phyloP scores from a whole-genome alignment of 1,284 basidiomycete genomes.

The Lentinula novae-zelandiae region DNA sequence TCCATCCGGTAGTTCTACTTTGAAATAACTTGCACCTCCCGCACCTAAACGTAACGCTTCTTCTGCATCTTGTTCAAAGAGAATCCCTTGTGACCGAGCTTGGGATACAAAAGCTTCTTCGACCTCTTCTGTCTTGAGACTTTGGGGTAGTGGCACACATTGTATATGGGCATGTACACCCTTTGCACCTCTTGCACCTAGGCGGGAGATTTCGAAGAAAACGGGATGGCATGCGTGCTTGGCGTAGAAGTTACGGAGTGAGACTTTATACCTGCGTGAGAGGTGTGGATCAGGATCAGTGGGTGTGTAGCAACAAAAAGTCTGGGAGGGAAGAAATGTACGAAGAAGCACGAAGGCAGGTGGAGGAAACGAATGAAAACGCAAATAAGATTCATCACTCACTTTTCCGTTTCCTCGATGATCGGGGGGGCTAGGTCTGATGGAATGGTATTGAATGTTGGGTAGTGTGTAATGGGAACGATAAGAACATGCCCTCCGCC shows the following conservation, averaged over 20 bases:
- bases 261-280: constrained; percentile 66
- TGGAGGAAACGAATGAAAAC: too few relatives aligned
- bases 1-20: constrained; percentile 87
- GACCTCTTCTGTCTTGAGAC: constrained; percentile 51
- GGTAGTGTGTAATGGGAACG: constrained; percentile 73
- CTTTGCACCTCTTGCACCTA: constrained; percentile 83
- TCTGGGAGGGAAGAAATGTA: not conserved
- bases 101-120: constrained; percentile 69
- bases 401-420: constrained; percentile 75
- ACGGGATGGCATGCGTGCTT: constrained; percentile 69
- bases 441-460: constrained; percentile 67
- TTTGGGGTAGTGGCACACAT: constrained; percentile 75
- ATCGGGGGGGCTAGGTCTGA: constrained; percentile 73
- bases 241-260: constrained; percentile 70
- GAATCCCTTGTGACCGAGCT: constrained; percentile 60
- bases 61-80: constrained; percentile 64
- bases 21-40: constrained; percentile 76
- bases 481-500: constrained; percentile 93
- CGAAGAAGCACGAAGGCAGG: not conserved
- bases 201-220: constrained; percentile 84
- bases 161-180: constrained; percentile 91
- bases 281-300: not conserved
- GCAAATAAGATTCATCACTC: constrained; percentile 16
- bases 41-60: constrained; percentile 54
- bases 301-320: not conserved